phyloP scores from a whole-genome alignment of 1,284 basidiomycete species.

The Wolfiporia cocos region DNA sequence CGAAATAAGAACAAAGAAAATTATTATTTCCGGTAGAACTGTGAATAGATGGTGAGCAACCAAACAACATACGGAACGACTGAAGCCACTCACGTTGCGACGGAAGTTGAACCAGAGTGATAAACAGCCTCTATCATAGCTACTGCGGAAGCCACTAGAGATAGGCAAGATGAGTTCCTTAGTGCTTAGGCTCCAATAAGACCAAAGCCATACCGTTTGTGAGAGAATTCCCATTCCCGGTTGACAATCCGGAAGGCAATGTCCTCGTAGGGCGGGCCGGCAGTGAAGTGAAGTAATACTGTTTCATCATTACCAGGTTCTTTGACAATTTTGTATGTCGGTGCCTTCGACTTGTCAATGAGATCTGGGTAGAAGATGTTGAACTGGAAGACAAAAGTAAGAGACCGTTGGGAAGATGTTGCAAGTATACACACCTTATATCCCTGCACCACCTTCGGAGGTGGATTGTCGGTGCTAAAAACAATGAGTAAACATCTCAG shows the following conservation, averaged over 20 bases:
- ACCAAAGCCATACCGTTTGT: conserved; percentile 64
- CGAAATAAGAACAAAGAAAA: neutral
- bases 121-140: conserved; percentile 80
- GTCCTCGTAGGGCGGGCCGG: conserved; percentile 98
- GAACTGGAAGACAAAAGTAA: conserved; percentile 42
- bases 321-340: conserved; percentile 90
- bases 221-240: conserved; percentile 97
- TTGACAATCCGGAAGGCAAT: conserved; percentile 98
- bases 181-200: neutral
- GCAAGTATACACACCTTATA: conserved; percentile 69
- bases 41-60: conserved; percentile 13
- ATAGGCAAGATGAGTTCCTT: conserved; percentile 6
- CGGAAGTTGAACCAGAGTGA: conserved; percentile 88
- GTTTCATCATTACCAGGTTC: conserved; percentile 94
- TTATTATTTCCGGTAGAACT: conserved; percentile 69
- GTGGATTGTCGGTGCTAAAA: conserved; percentile 86
- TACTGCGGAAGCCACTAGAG: conserved; percentile 74
- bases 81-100: conserved; percentile 59
- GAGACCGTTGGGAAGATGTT: neutral
- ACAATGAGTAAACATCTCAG: neutral
- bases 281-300: conserved; percentile 88
- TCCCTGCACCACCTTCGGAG: conserved; percentile 96
- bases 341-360: conserved; percentile 95
- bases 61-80: conserved; percentile 3
- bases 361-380: conserved; percentile 96